Percentiles rank a stretch among this genome's conserved stretches.
phyloP scores from a whole-genome alignment of 805 yeast species.

The Saccharomycopsis microspora region DNA sequence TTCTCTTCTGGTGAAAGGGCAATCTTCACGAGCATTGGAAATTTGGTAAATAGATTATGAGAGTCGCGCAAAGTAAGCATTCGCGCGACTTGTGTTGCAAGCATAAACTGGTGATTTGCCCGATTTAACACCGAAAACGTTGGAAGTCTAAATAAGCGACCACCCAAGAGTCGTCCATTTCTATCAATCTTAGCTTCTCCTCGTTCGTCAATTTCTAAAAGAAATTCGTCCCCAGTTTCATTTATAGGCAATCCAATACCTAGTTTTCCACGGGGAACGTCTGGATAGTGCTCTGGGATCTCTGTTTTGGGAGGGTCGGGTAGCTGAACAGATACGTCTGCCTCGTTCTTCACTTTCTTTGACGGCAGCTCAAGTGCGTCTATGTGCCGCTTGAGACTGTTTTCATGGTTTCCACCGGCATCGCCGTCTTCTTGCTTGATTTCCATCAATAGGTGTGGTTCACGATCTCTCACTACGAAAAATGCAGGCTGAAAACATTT shows the following conservation, averaged over 20 bases:
- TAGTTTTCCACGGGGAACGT: no score
- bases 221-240: conserved; percentile 58
- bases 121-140: conserved; percentile 45
- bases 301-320: no score
- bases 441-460: no score
- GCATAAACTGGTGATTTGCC: conserved; percentile 71
- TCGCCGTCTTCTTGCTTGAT: no score
- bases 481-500: no score
- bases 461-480: no score
- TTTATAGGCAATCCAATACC: not conserved
- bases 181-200: conserved; percentile 54
- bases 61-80: conserved; percentile 83
- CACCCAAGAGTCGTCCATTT: conserved; percentile 47
- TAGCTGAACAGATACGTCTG: no score
- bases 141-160: conserved; percentile 56
- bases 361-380: no score
- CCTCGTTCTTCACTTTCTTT: no score
- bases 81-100: conserved; percentile 93
- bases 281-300: no score
- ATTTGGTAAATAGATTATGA: conserved; percentile 63
- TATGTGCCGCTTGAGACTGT: no score
- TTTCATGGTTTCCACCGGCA: no score
- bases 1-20: conserved; percentile 70
- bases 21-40: conserved; percentile 60
- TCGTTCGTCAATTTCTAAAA: conserved; percentile 48